phyloP scores from a whole-genome alignment of 2,329 filamentous ascomycete species.

The Beauveria scarabaeidicola region DNA sequence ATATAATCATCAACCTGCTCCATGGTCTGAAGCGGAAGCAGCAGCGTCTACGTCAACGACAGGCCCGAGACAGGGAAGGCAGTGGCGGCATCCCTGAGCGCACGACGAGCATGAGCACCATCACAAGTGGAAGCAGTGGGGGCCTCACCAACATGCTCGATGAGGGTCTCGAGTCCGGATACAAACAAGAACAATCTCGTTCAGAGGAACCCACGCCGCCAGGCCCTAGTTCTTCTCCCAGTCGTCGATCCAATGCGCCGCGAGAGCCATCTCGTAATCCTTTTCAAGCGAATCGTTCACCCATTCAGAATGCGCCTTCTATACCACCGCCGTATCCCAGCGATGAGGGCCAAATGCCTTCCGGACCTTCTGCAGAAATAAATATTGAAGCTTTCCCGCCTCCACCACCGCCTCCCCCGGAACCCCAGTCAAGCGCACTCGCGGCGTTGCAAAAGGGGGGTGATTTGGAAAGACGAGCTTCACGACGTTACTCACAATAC shows the following conservation, averaged over 20 bases:
- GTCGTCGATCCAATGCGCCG: constrained; percentile 35
- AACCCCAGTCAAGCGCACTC: constrained; percentile 80
- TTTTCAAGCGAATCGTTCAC: constrained; percentile 51
- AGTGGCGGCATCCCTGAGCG: constrained; percentile 35
- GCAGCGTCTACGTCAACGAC: constrained; percentile 66
- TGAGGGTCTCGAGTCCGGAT: constrained; percentile 49
- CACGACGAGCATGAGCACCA: constrained; percentile 51
- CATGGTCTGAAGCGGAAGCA: constrained; percentile 97
- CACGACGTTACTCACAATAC: constrained; percentile 88
- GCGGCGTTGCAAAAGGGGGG: constrained; percentile 86
- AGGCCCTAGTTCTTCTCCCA: constrained; percentile 34
- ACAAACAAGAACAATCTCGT: constrained; percentile 31
- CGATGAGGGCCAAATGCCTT: constrained; percentile 45
- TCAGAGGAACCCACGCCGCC: constrained; percentile 18
- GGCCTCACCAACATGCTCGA: constrained; percentile 49
- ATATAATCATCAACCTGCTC: constrained; percentile 96
- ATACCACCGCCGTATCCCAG: constrained; percentile 63
- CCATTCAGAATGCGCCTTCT: constrained; percentile 61
- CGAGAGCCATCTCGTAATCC: constrained; percentile 46
- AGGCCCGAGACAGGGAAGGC: constrained; percentile 45
- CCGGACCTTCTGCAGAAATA: constrained; percentile 33
- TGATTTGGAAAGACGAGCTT: constrained; percentile 85
- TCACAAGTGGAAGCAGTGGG: constrained; percentile 48
- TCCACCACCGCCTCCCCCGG: constrained; percentile 57
- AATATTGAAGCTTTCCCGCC: constrained; percentile 60